Base-by-base conservation (phyloP, 2,329 filamentous ascomycete species). In the Colletotrichum endophyticum region DNA sequence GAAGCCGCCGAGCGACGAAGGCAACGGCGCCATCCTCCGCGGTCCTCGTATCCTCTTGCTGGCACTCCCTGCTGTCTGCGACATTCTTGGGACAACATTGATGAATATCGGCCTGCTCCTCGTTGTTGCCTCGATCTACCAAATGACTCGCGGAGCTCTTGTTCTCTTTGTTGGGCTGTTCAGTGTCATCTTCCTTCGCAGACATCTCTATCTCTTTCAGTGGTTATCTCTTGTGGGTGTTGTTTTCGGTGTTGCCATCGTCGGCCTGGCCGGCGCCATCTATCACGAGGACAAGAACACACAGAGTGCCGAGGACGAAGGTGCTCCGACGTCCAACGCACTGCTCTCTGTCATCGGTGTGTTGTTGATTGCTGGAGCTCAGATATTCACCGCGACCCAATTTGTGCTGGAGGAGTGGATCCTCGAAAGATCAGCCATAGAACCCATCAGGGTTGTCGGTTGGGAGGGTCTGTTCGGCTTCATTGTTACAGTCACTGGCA, bases 391-490 rank as follows among this genome's bases (percentile, higher is more conserved):
- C 0, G 97, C 97, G 1, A 95, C 95, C 2, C 97, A 99, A 84
- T 99, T 99, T 81, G 97, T 99, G 28, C 87, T 98, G 5, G 97
- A 99, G 85, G 97, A 99, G 87, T 97, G 94, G 88, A 95, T 99
- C 79, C 91, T 99, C 4, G 90, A 92, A 83, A 86, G 89, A 75
- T 91, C 89, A 1, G 81, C 86, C 27, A 90, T 92, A 64, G 95
- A 97, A 81, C 96, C 97, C 2, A 92, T 99, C 78, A 93, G 93
- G 81, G 95, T 98, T 25, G 97, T 99, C 34, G 96, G 96, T 36
- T 99, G 96, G 96, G 97, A 99, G 85, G 97, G 97, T 25, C 80
- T 98, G 5, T 99, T 99, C 83, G 97, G 97, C 1, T 96, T 99
- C 82, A 79, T 88, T 7, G 92, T 96, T 67, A 99, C 97, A 0